phyloP scores from a whole-genome alignment of 768 basidiomycete species.

The Kwoniella sp. region DNA sequence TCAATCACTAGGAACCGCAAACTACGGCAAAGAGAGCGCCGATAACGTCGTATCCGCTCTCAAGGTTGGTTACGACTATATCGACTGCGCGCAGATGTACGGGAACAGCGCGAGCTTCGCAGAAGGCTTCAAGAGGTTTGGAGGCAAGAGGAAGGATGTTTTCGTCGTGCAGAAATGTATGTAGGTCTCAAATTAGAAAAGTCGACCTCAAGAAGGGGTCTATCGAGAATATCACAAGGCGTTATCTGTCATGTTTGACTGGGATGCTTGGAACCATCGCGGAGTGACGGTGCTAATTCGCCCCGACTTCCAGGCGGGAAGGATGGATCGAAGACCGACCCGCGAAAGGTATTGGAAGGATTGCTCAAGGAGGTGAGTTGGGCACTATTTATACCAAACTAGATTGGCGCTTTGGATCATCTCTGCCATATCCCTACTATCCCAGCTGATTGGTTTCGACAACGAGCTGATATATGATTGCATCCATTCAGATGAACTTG shows the following conservation, averaged over 20 bases:
- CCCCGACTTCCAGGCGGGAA: slow-evolving; percentile 5
- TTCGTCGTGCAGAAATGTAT: slow-evolving; percentile 60
- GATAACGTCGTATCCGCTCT: slow-evolving; percentile 36
- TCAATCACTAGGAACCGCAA: slow-evolving; percentile 34
- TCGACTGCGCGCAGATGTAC: slow-evolving; percentile 53
- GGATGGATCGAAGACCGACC: slow-evolving; percentile 24
- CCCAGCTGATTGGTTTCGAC: neutral
- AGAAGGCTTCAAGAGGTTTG: slow-evolving; percentile 23
- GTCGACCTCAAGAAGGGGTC: no score
- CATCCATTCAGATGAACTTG: slow-evolving; percentile 6
- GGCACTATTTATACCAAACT: no score
- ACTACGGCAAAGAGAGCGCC: slow-evolving; percentile 20
- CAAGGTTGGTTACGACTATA: slow-evolving; percentile 38
- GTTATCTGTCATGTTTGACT: no score
- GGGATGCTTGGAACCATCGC: no score
- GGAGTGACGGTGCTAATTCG: neutral
- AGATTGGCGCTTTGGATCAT: no score
- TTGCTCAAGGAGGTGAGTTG: slow-evolving; percentile 63
- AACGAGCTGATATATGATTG: neutral
- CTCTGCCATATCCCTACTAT: no score
- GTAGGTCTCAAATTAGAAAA: slow-evolving; percentile 2
- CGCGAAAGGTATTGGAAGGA: slow-evolving; percentile 57
- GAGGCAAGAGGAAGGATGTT: slow-evolving; percentile 53
- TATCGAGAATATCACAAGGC: no score
- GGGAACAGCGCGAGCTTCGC: slow-evolving; percentile 48